Percentiles rank a stretch among this genome's conserved stretches.
Evolutionary conservation across 805 yeast species (phyloP).

Genomic region (Cephaloascus fragrans): DNA sequence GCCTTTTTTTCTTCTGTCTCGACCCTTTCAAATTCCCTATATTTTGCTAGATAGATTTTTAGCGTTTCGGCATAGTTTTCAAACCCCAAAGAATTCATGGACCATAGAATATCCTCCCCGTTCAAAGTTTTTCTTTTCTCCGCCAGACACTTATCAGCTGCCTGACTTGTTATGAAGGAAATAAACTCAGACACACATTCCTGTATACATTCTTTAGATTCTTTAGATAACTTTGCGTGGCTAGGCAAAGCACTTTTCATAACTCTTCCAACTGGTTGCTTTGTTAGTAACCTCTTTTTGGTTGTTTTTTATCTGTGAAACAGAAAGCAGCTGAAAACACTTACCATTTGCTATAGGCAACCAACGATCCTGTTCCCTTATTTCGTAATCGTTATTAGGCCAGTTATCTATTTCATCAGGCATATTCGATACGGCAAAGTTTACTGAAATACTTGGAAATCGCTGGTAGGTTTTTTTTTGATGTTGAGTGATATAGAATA

Average conservation of each 20-base stretch:
- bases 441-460: too few relatives aligned
- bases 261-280: conserved; percentile 49
- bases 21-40: conserved; percentile 29
- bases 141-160: conserved; percentile 50
- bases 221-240: conserved; percentile 70
- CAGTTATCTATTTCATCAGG: neutral
- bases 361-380: conserved; percentile 54
- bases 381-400: conserved; percentile 27
- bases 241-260: conserved; percentile 69
- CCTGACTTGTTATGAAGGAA: conserved; percentile 58
- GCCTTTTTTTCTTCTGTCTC: conserved; percentile 1
- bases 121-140: conserved; percentile 64
- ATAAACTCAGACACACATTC: conserved; percentile 64
- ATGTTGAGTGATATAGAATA: too few relatives aligned
- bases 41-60: conserved; percentile 59
- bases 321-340: too few relatives aligned
- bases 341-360: conserved; percentile 36
- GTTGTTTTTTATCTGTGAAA: neutral
- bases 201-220: conserved; percentile 70
- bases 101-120: conserved; percentile 58
- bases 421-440: too few relatives aligned
- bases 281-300: conserved; percentile 6
- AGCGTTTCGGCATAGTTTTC: conserved; percentile 63
- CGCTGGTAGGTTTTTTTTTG: too few relatives aligned
- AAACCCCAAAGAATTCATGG: conserved; percentile 57